Percentiles rank a stretch among this genome's conserved stretches.
Evolutionary conservation across 2,329 filamentous ascomycete genomes (phyloP).

Genomic region (Neonectria coccinea): DNA sequence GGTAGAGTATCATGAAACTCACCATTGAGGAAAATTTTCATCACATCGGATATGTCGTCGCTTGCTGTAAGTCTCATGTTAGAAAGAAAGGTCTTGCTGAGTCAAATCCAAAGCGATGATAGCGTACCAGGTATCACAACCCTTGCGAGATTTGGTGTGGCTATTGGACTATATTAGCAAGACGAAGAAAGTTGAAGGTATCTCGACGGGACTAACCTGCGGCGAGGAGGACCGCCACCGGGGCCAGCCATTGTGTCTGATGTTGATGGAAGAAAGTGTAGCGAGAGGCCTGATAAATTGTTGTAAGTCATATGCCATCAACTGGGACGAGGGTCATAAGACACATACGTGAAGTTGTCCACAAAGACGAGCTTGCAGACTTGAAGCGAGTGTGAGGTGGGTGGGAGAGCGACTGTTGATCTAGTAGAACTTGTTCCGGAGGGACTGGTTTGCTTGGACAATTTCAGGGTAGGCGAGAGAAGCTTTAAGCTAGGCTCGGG

Average conservation of each 20-base stretch:
- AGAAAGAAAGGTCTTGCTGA: slow-evolving; percentile 15
- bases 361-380: slow-evolving; percentile 47
- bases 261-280: slow-evolving; percentile 51
- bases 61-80: slow-evolving; percentile 67
- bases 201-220: slow-evolving; percentile 61
- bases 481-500: slow-evolving; percentile 31
- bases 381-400: slow-evolving; percentile 55
- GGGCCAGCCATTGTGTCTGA: slow-evolving; percentile 82
- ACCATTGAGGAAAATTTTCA: slow-evolving; percentile 98
- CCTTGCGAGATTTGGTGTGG: slow-evolving; percentile 99
- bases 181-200: slow-evolving; percentile 35
- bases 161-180: slow-evolving; percentile 58
- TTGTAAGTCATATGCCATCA: slow-evolving; percentile 31
- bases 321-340: slow-evolving; percentile 6
- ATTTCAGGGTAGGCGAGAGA: slow-evolving; percentile 30
- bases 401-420: slow-evolving; percentile 30
- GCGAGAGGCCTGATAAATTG: slow-evolving; percentile 40
- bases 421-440: slow-evolving; percentile 32
- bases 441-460: slow-evolving; percentile 29
- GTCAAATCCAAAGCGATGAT: slow-evolving; percentile 14
- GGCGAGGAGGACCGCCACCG: slow-evolving; percentile 89
- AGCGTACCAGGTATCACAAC: slow-evolving; percentile 88
- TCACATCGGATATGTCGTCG: slow-evolving; percentile 97
- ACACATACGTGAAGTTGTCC: slow-evolving; percentile 48
- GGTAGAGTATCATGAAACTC: slow-evolving; percentile 46